Evolutionary conservation across 129 eudicot genomes (phyloP).

Genomic region (Oenanthe sinensis): DNA sequence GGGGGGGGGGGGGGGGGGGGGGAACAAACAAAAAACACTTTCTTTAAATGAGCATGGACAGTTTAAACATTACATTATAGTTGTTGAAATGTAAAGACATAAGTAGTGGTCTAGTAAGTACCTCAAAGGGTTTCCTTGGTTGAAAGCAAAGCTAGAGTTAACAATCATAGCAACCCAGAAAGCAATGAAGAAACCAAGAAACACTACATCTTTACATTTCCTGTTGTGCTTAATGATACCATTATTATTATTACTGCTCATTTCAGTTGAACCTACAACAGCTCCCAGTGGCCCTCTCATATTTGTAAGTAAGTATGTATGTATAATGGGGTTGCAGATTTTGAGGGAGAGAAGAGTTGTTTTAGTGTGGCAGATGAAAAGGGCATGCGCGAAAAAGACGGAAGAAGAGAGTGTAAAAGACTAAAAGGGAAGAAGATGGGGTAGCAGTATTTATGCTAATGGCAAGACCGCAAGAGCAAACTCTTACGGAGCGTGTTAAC

Average conservation of each 20-base stretch:
- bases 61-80: neutral
- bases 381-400: slow-evolving; percentile 4
- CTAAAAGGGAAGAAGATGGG: neutral
- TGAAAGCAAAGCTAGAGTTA: slow-evolving; percentile 86
- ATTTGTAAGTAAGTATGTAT: neutral
- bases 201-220: slow-evolving; percentile 77
- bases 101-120: slow-evolving; percentile 7
- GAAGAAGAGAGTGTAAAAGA: neutral
- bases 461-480: no score
- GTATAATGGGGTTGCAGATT: neutral
- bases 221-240: slow-evolving; percentile 63
- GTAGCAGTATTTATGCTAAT: neutral
- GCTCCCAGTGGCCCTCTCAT: slow-evolving; percentile 78
- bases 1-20: no score
- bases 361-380: neutral
- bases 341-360: neutral
- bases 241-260: neutral
- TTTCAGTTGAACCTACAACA: slow-evolving; percentile 51
- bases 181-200: slow-evolving; percentile 71
- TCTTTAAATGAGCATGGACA: neutral
- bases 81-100: neutral
- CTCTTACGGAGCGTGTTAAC: no score
- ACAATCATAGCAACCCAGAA: slow-evolving; percentile 95
- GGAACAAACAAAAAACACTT: no score
- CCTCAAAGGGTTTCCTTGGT: slow-evolving; percentile 92